Evolutionary conservation across 2,329 filamentous ascomycete genomes (phyloP).

Genomic region (Colletotrichum musae): DNA sequence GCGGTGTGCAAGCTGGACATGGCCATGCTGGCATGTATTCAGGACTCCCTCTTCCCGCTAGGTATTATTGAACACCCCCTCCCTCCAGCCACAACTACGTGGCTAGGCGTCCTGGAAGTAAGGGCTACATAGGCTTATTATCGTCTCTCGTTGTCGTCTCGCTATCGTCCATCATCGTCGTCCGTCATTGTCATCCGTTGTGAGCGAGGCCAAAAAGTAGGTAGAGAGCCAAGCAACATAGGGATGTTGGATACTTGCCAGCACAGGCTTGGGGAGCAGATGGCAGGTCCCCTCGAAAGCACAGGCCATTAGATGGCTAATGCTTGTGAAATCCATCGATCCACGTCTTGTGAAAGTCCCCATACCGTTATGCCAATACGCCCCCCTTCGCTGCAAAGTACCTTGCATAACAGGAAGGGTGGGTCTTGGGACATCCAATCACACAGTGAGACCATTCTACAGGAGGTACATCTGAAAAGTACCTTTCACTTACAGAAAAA

Average conservation of each 20-base stretch:
- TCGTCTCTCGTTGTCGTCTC: too few species aligned
- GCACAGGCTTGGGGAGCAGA: constrained; percentile 8
- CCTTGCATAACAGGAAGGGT: constrained; percentile 18
- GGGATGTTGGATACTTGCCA: not conserved
- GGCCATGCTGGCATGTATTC: too few species aligned
- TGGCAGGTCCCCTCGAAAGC: constrained; percentile 30
- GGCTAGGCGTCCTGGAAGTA: too few species aligned
- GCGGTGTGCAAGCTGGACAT: constrained; percentile 5
- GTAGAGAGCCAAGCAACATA: too few species aligned
- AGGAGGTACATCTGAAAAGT: constrained; percentile 20
- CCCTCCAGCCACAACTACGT: too few species aligned
- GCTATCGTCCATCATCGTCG: too few species aligned
- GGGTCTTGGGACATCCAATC: constrained; percentile 2
- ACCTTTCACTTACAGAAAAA: constrained; percentile 41
- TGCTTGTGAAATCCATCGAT: constrained; percentile 3
- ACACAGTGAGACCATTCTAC: not conserved
- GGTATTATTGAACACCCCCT: too few species aligned
- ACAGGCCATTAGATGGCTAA: constrained; percentile 19
- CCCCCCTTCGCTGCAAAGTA: not conserved
- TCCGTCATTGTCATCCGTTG: too few species aligned
- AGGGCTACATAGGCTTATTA: too few species aligned
- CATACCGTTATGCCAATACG: not conserved
- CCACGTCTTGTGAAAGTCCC: constrained; percentile 4
- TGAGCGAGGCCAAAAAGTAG: too few species aligned
- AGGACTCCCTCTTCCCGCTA: too few species aligned